Base-by-base conservation (phyloP, 2,329 filamentous ascomycete species). In the Parastagonospora nodorum region DNA sequence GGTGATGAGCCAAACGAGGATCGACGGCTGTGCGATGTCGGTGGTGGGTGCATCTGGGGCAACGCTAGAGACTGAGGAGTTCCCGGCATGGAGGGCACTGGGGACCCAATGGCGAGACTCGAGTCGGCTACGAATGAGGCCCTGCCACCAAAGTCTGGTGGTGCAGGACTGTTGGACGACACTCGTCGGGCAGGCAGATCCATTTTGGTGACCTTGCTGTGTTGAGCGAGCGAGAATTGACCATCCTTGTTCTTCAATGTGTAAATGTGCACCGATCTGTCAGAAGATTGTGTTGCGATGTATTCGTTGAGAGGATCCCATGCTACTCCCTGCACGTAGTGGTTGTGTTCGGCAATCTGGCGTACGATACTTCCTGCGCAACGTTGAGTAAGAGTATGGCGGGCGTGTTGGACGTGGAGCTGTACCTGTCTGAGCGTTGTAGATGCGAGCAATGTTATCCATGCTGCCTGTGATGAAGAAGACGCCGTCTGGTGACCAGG, bases 221-320 rank as follows among this genome's bases (percentile, higher is more conserved):
- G 86, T 15, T 90, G 87, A 48, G 82, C 83, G 43, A 99, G 80
- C 0, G 91, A 92, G 70, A 96, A 96, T 63, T 96, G 91, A 28
- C 94, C 94, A 66, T 99, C 94, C 69, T 97, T 99, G 16, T 90
- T 96, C 78, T 91, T 96, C 57, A 99, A 79, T 1, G 89, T 93
- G 77, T 99, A 99, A 61, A 99, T 94, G 74, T 99, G 95, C 11
- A 97, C 93, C 2, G 94, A 97, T 70, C 94, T 88, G 76, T 99
- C 94, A 5, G 94, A 99, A 6, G 94, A 99, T 72, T 99, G 94
- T 1, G 94, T 99, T 32, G 94, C 94, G 53, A 99, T 92, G 73
- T 92, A 99, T 77, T 99, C 94, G 76, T 97, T 97, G 48, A 97
- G 78, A 19, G 94, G 95, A 77, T 99, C 95, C 95, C 94, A 99